Evolutionary conservation across 225 moss, liverwort and hornwort genomes (phyloP), one percentile per base, ranked within the genome.

Genomic region (Pseudoscleropodium purum): DNA sequence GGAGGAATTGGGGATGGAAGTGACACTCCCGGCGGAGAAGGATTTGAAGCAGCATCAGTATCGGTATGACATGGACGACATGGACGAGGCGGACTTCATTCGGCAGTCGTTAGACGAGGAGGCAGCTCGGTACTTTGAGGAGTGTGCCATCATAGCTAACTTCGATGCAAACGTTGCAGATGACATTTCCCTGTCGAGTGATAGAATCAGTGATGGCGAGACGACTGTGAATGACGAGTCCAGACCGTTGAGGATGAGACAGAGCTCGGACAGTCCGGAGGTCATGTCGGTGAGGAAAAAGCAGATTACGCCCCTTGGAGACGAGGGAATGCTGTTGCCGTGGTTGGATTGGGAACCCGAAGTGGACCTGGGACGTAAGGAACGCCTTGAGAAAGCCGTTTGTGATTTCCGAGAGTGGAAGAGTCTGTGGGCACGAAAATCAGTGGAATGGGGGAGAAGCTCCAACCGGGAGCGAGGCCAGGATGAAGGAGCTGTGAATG

Each of bases 281-380:
- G 78, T 89, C 14, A 56, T 52, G 17, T 89, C 92, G 3, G 88
- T 82, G 25, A 88, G 86, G 77, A 86, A 88, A 62, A 92, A 89
- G 75, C 89, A 91, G 82, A 92, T 92, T 36, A 61, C 89, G 1
- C 95, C 95, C 15, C 90, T 95, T 36, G 95, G 70, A 10, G 93
- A 95, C n/a, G 95, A 95, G 89, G 95, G 95, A 51, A 92, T 95
- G 95, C 91, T 95, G 63, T 84, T 95, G 63, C 95, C 95, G 6
- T 95, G 95, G 93, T 79, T 95, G 85, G 93, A 95, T 64, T 95
- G 95, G 95, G 95, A 95, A 85, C 95, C 95, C 7, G 95, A 95
- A 88, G 92, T 95, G 34, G 95, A 95, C 39, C 88, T 95, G 6
- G 93, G 92, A 8, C 93, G 93, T 15, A 95, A 92, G 89, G 93